These are phyloP conservation scores for Podila verticillata DNA, from an alignment of 192 early-diverging fungal species.

Conservation along the genomic window DNA sequence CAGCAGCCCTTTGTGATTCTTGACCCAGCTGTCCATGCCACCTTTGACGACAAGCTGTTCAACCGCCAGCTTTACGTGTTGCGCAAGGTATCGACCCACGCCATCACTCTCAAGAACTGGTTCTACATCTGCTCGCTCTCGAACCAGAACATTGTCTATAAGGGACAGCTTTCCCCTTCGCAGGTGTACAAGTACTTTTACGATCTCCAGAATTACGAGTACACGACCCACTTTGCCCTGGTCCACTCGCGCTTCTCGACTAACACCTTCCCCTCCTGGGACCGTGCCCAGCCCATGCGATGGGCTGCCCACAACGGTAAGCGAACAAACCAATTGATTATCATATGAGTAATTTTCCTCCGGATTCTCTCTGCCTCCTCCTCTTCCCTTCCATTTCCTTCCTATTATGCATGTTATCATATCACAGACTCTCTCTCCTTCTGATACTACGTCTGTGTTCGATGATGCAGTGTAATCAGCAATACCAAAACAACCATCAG, in stretches of 20 bases:
- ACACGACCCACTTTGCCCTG: constrained; percentile 91
- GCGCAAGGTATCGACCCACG: constrained; percentile 90
- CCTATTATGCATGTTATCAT: neutral
- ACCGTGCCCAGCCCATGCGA: constrained; percentile 98
- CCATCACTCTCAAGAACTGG: constrained; percentile 87
- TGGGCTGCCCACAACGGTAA: constrained; percentile 98
- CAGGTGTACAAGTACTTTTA: constrained; percentile 95
- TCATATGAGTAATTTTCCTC: constrained; percentile 28
- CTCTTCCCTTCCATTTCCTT: neutral
- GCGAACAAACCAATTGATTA: constrained; percentile 1
- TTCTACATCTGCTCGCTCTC: constrained; percentile 98
- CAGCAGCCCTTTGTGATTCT: constrained; percentile 92
- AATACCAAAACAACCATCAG: neutral
- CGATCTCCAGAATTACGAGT: constrained; percentile 87
- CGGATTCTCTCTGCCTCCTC: neutral
- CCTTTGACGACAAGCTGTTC: constrained; percentile 70
- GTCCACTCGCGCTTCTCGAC: constrained; percentile 99
- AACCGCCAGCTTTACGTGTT: constrained; percentile 90
- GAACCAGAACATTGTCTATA: constrained; percentile 94
- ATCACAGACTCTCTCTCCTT: neutral
- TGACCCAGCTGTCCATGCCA: constrained; percentile 42
- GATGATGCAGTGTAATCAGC: neutral
- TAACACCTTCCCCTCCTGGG: constrained; percentile 99
- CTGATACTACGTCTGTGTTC: neutral
- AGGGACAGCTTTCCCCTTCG: constrained; percentile 93